A percentile compares a stretch with the other conserved stretches of the same genome.
Conservation (phyloP, 163 green algal genomes). For the Chlamydomonas reinhardtii region DNA sequence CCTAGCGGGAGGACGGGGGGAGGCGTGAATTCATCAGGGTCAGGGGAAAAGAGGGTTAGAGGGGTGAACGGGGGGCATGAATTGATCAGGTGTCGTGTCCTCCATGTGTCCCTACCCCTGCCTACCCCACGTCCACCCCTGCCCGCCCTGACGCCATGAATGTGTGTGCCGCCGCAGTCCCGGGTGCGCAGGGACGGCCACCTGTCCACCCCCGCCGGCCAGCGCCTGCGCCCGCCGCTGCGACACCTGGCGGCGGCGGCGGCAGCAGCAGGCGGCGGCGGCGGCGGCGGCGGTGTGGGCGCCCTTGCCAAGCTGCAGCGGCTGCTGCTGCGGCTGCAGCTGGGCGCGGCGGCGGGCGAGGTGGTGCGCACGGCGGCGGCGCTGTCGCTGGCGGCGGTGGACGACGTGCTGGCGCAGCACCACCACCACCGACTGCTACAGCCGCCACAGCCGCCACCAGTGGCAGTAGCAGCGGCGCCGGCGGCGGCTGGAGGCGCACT, state of each 20-base stretch:
- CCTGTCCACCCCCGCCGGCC: slow-evolving; percentile 10
- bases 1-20: no score
- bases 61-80: no score
- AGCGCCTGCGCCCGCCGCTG: slow-evolving; percentile 13
- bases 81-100: no score
- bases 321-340: slow-evolving; percentile 25
- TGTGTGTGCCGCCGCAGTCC: background rate
- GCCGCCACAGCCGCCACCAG: background rate
- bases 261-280: no score
- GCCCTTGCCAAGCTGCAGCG: slow-evolving; percentile 27
- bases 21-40: no score
- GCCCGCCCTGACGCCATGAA: background rate
- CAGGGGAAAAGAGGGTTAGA: no score
- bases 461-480: background rate
- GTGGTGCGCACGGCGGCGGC: slow-evolving; percentile 22
- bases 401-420: background rate
- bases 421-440: background rate
- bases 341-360: slow-evolving; percentile 6
- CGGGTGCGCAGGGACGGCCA: no score
- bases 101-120: no score
- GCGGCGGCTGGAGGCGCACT: background rate
- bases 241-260: background rate
- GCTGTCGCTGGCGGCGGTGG: slow-evolving; percentile 1
- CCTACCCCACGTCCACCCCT: background rate
- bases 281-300: slow-evolving; percentile 3